phyloP scores from a whole-genome alignment of 192 early-diverging fungal species.

The Backusella australiensis region DNA sequence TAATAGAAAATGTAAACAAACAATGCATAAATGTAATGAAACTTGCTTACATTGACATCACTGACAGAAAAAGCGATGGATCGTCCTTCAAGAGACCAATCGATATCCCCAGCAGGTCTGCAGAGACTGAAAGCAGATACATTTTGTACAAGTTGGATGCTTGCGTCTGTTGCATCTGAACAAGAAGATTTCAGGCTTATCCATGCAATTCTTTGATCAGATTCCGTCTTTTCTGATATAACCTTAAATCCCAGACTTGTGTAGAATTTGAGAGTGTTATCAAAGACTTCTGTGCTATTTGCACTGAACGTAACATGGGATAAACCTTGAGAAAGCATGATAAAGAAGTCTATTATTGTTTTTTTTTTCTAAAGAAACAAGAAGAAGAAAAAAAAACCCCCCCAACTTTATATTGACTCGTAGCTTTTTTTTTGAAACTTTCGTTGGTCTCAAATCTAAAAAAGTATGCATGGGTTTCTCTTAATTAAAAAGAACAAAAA shows the following conservation, averaged over 20 bases:
- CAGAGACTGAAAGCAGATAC: not conserved
- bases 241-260: not conserved
- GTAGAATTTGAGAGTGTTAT: not conserved
- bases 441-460: not conserved
- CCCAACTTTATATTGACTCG: not conserved
- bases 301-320: conserved; percentile 2
- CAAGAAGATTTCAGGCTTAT: not conserved
- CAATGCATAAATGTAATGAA: not conserved
- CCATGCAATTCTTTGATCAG: conserved; percentile 1
- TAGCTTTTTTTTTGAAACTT: not conserved
- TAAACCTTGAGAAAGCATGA: conserved; percentile 16
- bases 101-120: conserved; percentile 2
- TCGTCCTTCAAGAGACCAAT: conserved; percentile 14
- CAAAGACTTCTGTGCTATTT: not conserved
- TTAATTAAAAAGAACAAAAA: not conserved
- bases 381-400: not conserved
- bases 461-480: not conserved
- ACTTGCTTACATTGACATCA: conserved; percentile 12
- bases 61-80: conserved; percentile 4
- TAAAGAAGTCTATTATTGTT: not conserved
- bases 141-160: conserved; percentile 6
- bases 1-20: not conserved
- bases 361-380: not conserved
- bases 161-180: not conserved
- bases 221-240: not conserved